Conservation (phyloP, 257 asterid species). For the Knoxia roxburghii region DNA sequence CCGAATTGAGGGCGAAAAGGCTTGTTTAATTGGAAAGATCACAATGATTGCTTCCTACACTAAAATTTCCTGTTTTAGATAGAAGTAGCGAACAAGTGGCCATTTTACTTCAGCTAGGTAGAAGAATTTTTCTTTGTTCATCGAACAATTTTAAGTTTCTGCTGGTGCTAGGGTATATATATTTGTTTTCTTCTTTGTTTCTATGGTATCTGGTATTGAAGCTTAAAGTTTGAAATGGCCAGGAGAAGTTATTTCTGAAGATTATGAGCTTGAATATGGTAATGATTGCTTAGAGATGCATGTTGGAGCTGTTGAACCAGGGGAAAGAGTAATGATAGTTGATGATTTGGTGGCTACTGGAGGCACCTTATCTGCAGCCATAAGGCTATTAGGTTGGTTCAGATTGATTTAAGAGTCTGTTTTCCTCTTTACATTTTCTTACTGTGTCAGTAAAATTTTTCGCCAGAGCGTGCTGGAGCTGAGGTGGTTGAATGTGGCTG, state of each 20-base stretch:
- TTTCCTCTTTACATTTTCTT: not conserved
- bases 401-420: not conserved
- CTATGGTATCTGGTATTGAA: not conserved
- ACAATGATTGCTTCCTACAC: not conserved
- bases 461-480: conserved; percentile 58
- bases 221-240: conserved; percentile 6
- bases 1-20: too few relatives aligned
- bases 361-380: conserved; percentile 83
- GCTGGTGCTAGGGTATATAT: not conserved
- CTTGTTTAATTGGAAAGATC: not conserved
- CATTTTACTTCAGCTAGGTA: not conserved
- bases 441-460: conserved; percentile 4
- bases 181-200: too few relatives aligned
- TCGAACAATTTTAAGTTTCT: not conserved
- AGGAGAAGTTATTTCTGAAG: conserved; percentile 62
- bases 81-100: not conserved
- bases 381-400: conserved; percentile 61
- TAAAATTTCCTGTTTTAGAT: not conserved
- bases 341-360: conserved; percentile 93
- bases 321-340: conserved; percentile 63
- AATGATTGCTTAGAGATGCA: conserved; percentile 77
- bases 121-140: too few relatives aligned
- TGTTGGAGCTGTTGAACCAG: conserved; percentile 62
- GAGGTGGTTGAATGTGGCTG: conserved; percentile 79
- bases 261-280: conserved; percentile 81